Base-by-base conservation (phyloP, 192 early-diverging fungal genomes). In the Oehlia diaphana region DNA sequence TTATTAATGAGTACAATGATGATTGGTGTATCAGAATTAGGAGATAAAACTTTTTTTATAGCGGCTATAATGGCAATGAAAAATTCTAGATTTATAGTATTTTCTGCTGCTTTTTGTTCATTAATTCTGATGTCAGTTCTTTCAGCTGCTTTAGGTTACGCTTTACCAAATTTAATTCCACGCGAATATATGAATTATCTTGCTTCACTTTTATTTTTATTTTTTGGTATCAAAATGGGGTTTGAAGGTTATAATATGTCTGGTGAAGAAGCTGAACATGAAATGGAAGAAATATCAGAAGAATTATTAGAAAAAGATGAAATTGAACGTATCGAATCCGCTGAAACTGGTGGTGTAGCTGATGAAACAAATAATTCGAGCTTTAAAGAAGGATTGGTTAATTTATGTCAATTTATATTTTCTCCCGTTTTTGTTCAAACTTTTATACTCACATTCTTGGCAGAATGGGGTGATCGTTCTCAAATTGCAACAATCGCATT, bases 21-120 rank as follows among this genome's bases (percentile, higher is more conserved):
- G 89, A 99, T 98, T 63, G 87, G 97, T 23, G 93, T 97, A 53
- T 96, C 95, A 14, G 98, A 99, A 83, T 96, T 99, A 80, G 98
- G 98, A 73, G 98, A 99, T 91, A 99, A 99, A 85, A 99, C 98
- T 21, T 99, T 99, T 81, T 89, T 99, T 74, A 98, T 99, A 76
- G 96, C 96, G 12, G 97, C 96, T 6, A 96, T 99, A 78, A 93
- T 99, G 91, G 97, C 98, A 62, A 99, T 99, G 97, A 94, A 91
- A 82, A 93, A 98, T 84, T 91, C 97, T 58, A 94, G 97, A 28
- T 74, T 92, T 61, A 87, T 97, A 66, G 93, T 99, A 35, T 99
- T 99, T 85, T 84, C 93, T 13, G 95, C 95, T 0, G 95, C 97
- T 5, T 92, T 96, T 79, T 87, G 91, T 9, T 95, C 98, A 2